A percentile compares a stretch with the other conserved stretches of the same genome.
These are phyloP conservation scores for Eucalyptus polybractea DNA, from an alignment of 345 rosid species.

Conservation along the genomic window DNA sequence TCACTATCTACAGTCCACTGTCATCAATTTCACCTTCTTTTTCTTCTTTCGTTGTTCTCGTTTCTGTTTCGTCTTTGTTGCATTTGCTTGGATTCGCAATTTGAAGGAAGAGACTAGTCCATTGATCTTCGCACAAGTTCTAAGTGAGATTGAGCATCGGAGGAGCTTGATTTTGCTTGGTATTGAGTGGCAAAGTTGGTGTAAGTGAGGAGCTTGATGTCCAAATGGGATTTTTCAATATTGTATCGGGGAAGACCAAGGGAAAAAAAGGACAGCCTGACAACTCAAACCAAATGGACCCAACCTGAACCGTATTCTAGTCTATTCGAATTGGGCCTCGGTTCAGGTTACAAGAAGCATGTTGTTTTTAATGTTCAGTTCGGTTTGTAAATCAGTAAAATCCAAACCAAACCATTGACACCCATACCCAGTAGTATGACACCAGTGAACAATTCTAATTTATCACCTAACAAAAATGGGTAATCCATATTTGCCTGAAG, in stretches of 20 bases:
- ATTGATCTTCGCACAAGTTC: neutral
- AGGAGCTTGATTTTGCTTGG: neutral
- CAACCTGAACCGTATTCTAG: neutral
- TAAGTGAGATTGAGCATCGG: neutral
- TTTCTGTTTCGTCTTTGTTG: neutral
- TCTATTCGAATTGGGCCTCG: neutral
- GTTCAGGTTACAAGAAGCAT: neutral
- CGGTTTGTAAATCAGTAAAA: neutral
- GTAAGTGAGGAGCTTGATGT: neutral
- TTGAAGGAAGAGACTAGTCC: neutral
- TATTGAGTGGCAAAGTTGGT: neutral
- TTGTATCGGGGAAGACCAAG: neutral
- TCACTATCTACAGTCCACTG: neutral
- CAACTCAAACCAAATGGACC: neutral
- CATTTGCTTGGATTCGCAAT: neutral
- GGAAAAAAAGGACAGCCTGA: neutral
- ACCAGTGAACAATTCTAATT: neutral
- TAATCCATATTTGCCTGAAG: neutral
- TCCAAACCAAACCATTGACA: neutral
- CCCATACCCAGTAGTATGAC: neutral
- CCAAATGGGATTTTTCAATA: neutral
- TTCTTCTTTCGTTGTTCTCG: neutral
- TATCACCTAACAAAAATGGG: neutral
- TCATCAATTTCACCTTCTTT: neutral
- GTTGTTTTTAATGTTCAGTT: neutral